Evolutionary conservation across 2,329 filamentous ascomycete species (phyloP).

Genomic region (Ampelomyces quisqualis): DNA sequence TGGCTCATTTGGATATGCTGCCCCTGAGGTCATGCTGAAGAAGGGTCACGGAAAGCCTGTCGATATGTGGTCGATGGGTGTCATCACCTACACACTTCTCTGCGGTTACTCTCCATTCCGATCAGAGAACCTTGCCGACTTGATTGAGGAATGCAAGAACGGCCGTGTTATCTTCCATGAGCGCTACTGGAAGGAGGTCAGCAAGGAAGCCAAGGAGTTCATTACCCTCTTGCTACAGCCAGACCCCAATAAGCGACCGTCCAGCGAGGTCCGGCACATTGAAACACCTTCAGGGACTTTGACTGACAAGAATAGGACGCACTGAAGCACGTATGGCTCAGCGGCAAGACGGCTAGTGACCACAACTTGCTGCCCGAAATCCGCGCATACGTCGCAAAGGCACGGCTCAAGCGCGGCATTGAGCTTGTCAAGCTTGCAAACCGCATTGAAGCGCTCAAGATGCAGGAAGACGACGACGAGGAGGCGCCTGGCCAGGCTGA

Average conservation of each 20-base stretch:
- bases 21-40: conserved; percentile 97
- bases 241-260: conserved; percentile 72
- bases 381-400: conserved; percentile 87
- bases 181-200: conserved; percentile 97
- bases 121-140: conserved; percentile 85
- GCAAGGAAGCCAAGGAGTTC: conserved; percentile 91
- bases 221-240: conserved; percentile 80
- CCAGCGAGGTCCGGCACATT: conserved; percentile 64
- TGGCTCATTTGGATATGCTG: conserved; percentile 95
- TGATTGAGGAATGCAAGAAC: conserved; percentile 90
- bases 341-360: conserved; percentile 85
- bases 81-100: conserved; percentile 96
- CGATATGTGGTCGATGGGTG: conserved; percentile 98
- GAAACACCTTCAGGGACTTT: neutral
- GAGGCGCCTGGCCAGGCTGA: conserved; percentile 60
- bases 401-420: conserved; percentile 87
- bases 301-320: conserved; percentile 59
- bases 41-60: conserved; percentile 96
- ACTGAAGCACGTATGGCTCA: conserved; percentile 83
- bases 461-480: conserved; percentile 85
- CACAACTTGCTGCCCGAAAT: conserved; percentile 98
- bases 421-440: conserved; percentile 95
- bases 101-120: conserved; percentile 98
- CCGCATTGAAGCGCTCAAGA: conserved; percentile 90
- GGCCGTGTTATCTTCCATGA: conserved; percentile 91